Conservation (phyloP, 129 eudicot genomes). For the Centaurea solstitialis region DNA sequence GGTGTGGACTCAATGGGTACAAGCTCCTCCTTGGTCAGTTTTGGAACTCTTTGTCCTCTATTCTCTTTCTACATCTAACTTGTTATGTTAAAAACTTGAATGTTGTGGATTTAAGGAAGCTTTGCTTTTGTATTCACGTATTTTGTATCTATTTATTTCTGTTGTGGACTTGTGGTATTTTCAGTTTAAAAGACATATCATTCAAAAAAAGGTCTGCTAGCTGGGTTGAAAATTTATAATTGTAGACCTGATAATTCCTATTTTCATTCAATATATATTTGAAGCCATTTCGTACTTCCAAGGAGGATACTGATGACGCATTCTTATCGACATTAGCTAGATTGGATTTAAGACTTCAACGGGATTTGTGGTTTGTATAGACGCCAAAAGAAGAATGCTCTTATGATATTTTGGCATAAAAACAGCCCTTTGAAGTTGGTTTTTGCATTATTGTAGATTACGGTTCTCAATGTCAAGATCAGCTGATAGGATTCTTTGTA, state of each 20-base stretch:
- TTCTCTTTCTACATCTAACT: background rate
- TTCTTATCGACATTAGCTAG: background rate
- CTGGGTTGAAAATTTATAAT: constrained; percentile 2
- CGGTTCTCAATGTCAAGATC: background rate
- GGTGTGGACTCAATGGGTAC: constrained; percentile 61
- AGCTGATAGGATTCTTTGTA: background rate
- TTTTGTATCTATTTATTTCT: constrained; percentile 6
- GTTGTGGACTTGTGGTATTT: background rate
- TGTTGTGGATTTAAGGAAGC: constrained; percentile 6
- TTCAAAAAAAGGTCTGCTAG: background rate
- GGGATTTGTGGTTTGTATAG: background rate
- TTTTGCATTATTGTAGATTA: background rate
- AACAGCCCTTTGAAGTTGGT: background rate
- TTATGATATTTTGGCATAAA: background rate
- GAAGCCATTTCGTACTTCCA: background rate
- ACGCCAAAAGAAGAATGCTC: background rate
- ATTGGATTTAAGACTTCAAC: background rate
- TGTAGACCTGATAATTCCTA: background rate
- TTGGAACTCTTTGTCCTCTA: constrained; percentile 9
- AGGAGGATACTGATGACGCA: background rate
- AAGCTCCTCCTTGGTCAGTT: constrained; percentile 70
- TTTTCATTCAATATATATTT: background rate
- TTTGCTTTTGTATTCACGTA: background rate
- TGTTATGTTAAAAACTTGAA: background rate
- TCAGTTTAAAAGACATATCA: background rate